Evolutionary conservation across 2,329 filamentous ascomycete genomes (phyloP).

Genomic region (Nemania sp.): DNA sequence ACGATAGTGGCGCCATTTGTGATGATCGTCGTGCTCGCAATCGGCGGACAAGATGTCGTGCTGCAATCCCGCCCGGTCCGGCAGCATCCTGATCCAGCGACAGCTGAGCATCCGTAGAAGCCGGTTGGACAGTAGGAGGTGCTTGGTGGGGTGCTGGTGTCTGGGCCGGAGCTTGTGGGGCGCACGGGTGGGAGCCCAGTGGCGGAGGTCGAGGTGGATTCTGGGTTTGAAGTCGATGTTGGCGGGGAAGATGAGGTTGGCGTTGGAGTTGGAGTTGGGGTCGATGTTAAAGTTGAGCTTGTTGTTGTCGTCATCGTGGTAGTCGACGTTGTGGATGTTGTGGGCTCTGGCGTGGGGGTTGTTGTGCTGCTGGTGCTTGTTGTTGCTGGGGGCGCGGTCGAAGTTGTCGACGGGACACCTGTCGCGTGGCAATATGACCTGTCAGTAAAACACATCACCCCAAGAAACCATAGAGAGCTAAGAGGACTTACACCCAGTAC

Average conservation of each 20-base stretch:
- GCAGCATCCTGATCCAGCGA: constrained; percentile 83
- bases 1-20: constrained; percentile 71
- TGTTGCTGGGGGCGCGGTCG: constrained; percentile 42
- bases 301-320: too few species aligned
- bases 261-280: constrained; percentile 33
- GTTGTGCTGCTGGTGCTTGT: constrained; percentile 39
- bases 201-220: constrained; percentile 36
- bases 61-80: constrained; percentile 84
- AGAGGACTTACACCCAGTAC: constrained; percentile 64
- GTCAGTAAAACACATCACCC: constrained; percentile 1
- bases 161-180: constrained; percentile 39
- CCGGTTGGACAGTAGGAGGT: constrained; percentile 79
- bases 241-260: constrained; percentile 3
- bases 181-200: constrained; percentile 43
- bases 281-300: too few species aligned
- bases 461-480: neutral
- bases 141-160: constrained; percentile 20
- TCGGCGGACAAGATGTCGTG: constrained; percentile 73
- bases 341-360: constrained; percentile 37
- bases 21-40: constrained; percentile 62
- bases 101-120: constrained; percentile 87
- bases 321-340: constrained; percentile 40
- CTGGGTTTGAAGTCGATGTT: constrained; percentile 37
- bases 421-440: neutral
- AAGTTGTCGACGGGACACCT: constrained; percentile 43